phyloP scores from a whole-genome alignment of 192 early-diverging fungal species.

The Spinellus fusiger region DNA sequence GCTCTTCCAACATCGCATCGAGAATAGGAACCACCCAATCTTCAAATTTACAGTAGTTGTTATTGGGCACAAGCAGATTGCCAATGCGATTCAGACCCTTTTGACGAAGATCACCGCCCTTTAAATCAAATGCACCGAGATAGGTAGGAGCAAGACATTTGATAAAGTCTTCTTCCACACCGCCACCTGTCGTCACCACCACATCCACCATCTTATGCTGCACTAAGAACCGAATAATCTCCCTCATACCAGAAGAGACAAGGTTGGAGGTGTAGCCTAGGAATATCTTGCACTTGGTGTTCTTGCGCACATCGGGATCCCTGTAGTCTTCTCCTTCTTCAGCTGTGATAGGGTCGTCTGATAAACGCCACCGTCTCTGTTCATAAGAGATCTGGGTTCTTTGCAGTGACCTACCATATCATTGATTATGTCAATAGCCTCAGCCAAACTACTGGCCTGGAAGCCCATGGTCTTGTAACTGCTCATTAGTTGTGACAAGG shows the following conservation, averaged over 20 bases:
- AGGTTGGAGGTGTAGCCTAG: slow-evolving; percentile 98
- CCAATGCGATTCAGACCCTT: slow-evolving; percentile 95
- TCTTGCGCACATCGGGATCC: slow-evolving; percentile 54
- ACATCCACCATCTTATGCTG: slow-evolving; percentile 87
- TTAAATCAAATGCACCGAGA: slow-evolving; percentile 70
- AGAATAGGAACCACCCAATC: slow-evolving; percentile 96
- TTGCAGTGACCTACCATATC: slow-evolving; percentile 59
- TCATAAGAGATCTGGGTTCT: slow-evolving; percentile 10
- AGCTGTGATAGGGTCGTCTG: slow-evolving; percentile 71
- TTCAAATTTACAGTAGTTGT: slow-evolving; percentile 99
- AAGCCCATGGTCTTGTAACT: slow-evolving; percentile 82
- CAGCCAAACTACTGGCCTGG: slow-evolving; percentile 85
- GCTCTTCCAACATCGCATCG: slow-evolving; percentile 89
- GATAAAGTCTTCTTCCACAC: slow-evolving; percentile 97
- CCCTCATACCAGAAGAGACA: slow-evolving; percentile 90
- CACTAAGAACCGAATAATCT: slow-evolving; percentile 84
- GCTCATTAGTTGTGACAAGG: slow-evolving; percentile 64
- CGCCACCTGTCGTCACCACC: slow-evolving; percentile 90
- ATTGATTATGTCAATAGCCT: slow-evolving; percentile 89
- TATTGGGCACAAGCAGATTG: slow-evolving; percentile 95
- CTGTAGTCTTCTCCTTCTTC: slow-evolving; percentile 56
- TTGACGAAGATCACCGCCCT: slow-evolving; percentile 74
- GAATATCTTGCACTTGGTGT: slow-evolving; percentile 93
- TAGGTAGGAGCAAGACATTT: slow-evolving; percentile 91
- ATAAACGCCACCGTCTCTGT: slow-evolving; percentile 73